Conservation (phyloP, 352 stramenopile genomes). For the Pythium utonaiense region DNA sequence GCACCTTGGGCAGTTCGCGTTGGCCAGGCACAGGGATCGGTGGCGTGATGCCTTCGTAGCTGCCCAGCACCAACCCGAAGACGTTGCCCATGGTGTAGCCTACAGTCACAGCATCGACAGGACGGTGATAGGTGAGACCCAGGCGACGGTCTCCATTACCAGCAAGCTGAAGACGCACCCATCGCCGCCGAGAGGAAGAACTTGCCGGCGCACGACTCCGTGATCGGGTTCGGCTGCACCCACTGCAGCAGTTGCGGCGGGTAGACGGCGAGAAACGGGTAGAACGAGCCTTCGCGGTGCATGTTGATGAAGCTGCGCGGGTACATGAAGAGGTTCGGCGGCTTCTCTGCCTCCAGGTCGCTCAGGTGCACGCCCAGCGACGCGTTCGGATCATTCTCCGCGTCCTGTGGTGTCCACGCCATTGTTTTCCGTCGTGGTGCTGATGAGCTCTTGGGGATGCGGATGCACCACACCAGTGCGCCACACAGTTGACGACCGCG, state of each 20-base stretch:
- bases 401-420: neutral
- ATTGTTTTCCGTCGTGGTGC: conserved; percentile 7
- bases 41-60: conserved; percentile 84
- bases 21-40: conserved; percentile 77
- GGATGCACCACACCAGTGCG: neutral
- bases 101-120: conserved; percentile 28
- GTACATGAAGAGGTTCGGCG: conserved; percentile 82
- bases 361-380: conserved; percentile 50
- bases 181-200: conserved; percentile 77
- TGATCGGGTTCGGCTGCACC: conserved; percentile 69
- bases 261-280: conserved; percentile 72
- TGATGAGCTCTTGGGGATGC: neutral
- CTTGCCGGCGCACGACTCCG: conserved; percentile 78
- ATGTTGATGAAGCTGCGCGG: conserved; percentile 53
- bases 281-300: conserved; percentile 51
- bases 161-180: conserved; percentile 33
- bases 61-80: conserved; percentile 75
- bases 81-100: conserved; percentile 79
- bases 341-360: conserved; percentile 49
- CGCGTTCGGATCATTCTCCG: conserved; percentile 43
- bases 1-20: conserved; percentile 73
- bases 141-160: neutral
- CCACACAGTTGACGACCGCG: neutral
- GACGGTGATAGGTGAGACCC: neutral
- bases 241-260: conserved; percentile 57